phyloP scores from a whole-genome alignment of 2,329 filamentous ascomycete genomes.

The Xylogone sp. region DNA sequence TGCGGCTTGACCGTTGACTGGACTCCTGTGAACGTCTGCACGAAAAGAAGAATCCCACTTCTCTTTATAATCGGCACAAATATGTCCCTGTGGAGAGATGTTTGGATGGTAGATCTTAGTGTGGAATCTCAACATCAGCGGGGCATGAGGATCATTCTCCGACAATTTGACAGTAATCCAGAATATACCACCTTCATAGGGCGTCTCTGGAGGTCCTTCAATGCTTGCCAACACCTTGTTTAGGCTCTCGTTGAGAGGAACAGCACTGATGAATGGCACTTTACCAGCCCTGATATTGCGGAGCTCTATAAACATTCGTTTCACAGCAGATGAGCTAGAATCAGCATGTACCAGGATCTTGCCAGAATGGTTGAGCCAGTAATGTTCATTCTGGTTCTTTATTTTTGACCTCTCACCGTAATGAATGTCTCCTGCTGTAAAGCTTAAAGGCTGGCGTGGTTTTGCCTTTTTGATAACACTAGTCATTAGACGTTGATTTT shows the following conservation, averaged over 20 bases:
- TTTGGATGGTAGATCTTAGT: slow-evolving; percentile 22
- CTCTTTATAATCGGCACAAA: slow-evolving; percentile 16
- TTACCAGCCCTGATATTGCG: slow-evolving; percentile 14
- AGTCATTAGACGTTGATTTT: slow-evolving; percentile 7
- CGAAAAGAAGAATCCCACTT: slow-evolving; percentile 14
- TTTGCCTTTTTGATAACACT: neutral
- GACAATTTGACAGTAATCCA: slow-evolving; percentile 15
- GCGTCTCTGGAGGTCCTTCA: slow-evolving; percentile 22
- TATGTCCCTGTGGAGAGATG: slow-evolving; percentile 12
- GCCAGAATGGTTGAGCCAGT: slow-evolving; percentile 2
- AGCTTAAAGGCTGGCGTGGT: slow-evolving; percentile 1
- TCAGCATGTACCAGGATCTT: slow-evolving; percentile 1
- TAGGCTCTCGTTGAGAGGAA: slow-evolving; percentile 13
- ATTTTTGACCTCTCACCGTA: slow-evolving; percentile 7
- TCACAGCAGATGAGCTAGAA: slow-evolving; percentile 8
- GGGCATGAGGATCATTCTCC: neutral
- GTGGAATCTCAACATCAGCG: slow-evolving; percentile 14
- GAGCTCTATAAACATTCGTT: slow-evolving; percentile 19
- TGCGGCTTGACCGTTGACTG: neutral
- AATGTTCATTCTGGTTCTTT: slow-evolving; percentile 6
- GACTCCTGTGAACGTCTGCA: neutral
- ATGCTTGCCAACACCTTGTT: slow-evolving; percentile 20
- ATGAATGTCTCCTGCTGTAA: slow-evolving; percentile 7
- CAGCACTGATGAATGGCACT: slow-evolving; percentile 19
- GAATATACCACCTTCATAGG: slow-evolving; percentile 19